Percentiles rank a stretch among this genome's conserved stretches.
Evolutionary conservation across 345 rosid genomes (phyloP).

Genomic region (Citropsis articulata): DNA sequence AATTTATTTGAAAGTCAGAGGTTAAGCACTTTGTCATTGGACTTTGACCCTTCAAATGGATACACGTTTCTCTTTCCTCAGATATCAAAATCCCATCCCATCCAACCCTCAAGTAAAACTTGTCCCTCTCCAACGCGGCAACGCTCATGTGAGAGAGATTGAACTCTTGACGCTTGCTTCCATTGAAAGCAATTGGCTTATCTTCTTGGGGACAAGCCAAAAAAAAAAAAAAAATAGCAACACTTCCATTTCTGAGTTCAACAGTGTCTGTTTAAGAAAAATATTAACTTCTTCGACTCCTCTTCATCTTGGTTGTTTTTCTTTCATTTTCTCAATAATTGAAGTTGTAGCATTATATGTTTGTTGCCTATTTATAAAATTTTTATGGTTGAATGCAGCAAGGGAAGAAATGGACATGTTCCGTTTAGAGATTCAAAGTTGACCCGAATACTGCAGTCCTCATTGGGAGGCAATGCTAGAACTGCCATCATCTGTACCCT

Average conservation of each 20-base stretch:
- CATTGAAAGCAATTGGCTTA: not conserved
- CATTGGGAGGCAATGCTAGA: slow-evolving; percentile 92
- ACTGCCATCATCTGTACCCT: slow-evolving; percentile 88
- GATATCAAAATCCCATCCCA: too few species aligned
- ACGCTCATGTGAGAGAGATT: too few species aligned
- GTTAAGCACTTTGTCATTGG: not conserved
- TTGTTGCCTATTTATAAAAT: slow-evolving; percentile 6
- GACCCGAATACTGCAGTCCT: slow-evolving; percentile 88
- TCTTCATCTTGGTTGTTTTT: not conserved
- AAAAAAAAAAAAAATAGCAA: not conserved
- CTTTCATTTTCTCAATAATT: not conserved
- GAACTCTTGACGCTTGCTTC: too few species aligned
- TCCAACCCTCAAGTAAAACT: too few species aligned
- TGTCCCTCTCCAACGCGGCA: too few species aligned
- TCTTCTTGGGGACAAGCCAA: not conserved
- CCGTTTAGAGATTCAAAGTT: slow-evolving; percentile 95
- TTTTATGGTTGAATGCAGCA: slow-evolving; percentile 57
- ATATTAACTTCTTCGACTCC: not conserved
- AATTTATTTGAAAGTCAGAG: not conserved
- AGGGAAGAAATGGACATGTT: slow-evolving; percentile 84
- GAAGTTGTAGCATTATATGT: slow-evolving; percentile 2
- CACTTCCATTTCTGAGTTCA: not conserved
- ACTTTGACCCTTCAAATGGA: not conserved
- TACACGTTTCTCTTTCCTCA: too few species aligned
- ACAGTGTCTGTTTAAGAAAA: not conserved